Percentiles rank a stretch among this genome's conserved stretches.
Conservation (phyloP, 352 stramenopile genomes). For the Globisporangium nunn region DNA sequence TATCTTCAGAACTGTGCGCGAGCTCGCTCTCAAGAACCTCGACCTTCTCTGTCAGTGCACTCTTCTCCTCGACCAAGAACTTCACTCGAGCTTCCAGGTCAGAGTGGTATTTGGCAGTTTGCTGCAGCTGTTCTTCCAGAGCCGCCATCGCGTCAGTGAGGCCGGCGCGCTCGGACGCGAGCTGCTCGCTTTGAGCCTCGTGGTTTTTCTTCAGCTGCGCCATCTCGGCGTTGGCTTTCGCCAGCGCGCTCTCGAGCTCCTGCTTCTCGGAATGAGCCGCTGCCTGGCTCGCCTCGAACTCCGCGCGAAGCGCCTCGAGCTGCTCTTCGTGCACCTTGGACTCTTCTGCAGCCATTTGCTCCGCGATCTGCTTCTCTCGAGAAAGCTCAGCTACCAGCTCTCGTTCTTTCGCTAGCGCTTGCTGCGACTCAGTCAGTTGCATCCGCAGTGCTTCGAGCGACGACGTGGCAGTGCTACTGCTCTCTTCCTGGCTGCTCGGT, state of each 20-base stretch:
- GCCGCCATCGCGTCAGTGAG: conserved; percentile 25
- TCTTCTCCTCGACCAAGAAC: conserved; percentile 28
- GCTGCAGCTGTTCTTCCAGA: conserved; percentile 28
- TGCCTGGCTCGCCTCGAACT: conserved; percentile 10
- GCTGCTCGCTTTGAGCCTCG: conserved; percentile 14
- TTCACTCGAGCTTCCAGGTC: conserved; percentile 22
- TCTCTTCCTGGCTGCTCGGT: neutral
- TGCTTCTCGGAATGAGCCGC: conserved; percentile 18
- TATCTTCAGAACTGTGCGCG: neutral
- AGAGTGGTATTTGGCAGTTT: conserved; percentile 15
- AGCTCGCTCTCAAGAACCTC: conserved; percentile 14
- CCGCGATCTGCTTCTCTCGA: conserved; percentile 10
- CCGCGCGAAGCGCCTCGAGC: conserved; percentile 17
- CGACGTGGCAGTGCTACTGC: conserved; percentile 7
- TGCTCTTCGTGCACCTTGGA: conserved; percentile 14
- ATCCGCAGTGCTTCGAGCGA: neutral
- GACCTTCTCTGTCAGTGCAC: conserved; percentile 19
- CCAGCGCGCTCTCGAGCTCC: conserved; percentile 17
- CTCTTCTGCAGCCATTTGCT: conserved; percentile 19
- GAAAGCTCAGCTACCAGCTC: conserved; percentile 14
- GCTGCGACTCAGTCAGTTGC: conserved; percentile 5
- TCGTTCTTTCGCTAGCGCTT: conserved; percentile 1
- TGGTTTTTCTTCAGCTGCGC: neutral
- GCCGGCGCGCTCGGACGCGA: conserved; percentile 12
- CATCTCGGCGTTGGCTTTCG: neutral